Percentiles rank a stretch among this genome's conserved stretches.
Evolutionary conservation across 2,329 filamentous ascomycete species (phyloP).

Genomic region (Pleoardoris graminearum): DNA sequence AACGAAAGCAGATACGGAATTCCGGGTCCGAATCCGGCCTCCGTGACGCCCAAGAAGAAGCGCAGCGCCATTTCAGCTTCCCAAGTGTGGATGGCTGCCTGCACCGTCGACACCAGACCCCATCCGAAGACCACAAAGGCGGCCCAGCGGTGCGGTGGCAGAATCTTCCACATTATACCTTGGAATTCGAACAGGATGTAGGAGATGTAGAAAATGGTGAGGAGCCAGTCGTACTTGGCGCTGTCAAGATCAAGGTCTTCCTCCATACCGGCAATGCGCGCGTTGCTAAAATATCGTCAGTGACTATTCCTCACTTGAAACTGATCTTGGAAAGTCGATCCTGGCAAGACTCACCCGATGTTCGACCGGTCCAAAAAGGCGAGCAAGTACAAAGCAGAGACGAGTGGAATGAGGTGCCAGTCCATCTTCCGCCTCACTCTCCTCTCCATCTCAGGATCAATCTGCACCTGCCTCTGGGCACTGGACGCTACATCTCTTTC

Average conservation of each 20-base stretch:
- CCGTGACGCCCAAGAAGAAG: constrained; percentile 45
- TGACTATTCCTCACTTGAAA: not conserved
- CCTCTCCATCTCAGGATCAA: constrained; percentile 23
- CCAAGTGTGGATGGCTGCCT: constrained; percentile 38
- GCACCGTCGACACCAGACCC: constrained; percentile 39
- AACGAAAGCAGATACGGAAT: constrained; percentile 59
- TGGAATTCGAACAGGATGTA: constrained; percentile 45
- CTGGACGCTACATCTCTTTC: not conserved
- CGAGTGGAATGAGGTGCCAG: constrained; percentile 36
- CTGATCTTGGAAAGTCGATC: too few species aligned
- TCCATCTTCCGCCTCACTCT: constrained; percentile 37
- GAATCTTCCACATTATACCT: constrained; percentile 44
- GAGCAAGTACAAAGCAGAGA: constrained; percentile 40
- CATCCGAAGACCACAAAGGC: constrained; percentile 41
- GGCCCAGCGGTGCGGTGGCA: constrained; percentile 44
- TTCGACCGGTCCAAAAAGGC: constrained; percentile 45
- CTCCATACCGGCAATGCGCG: constrained; percentile 47
- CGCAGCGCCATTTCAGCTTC: constrained; percentile 40
- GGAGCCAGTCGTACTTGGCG: constrained; percentile 39
- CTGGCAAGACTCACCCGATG: constrained; percentile 37
- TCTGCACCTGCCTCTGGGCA: not conserved
- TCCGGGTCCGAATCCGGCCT: constrained; percentile 50
- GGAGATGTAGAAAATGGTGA: constrained; percentile 46
- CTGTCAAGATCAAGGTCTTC: constrained; percentile 34
- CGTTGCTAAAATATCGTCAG: constrained; percentile 32